A percentile compares a stretch with the other conserved stretches of the same genome.
Conservation (phyloP, 2,329 filamentous ascomycete genomes). For the Sordariomycetes sp. region DNA sequence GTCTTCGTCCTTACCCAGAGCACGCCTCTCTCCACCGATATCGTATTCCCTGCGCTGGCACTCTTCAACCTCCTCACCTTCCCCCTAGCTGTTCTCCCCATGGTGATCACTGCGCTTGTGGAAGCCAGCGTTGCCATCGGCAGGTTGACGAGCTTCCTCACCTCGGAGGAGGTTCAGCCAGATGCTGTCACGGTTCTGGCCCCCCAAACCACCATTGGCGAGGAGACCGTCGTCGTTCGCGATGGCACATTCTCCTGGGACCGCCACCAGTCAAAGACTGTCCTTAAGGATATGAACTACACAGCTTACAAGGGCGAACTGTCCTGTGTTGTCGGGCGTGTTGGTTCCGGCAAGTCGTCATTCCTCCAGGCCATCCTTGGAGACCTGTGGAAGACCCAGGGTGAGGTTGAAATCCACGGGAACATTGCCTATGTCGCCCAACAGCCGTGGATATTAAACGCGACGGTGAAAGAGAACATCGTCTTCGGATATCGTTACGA, state of each 20-base stretch:
- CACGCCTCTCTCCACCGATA: slow-evolving; percentile 76
- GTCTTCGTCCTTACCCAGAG: slow-evolving; percentile 84
- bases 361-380: slow-evolving; percentile 81
- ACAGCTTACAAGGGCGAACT: slow-evolving; percentile 86
- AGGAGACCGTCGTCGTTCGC: slow-evolving; percentile 74
- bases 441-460: slow-evolving; percentile 94
- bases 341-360: slow-evolving; percentile 93
- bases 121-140: slow-evolving; percentile 89
- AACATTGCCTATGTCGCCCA: slow-evolving; percentile 86
- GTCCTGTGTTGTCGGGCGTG: slow-evolving; percentile 83
- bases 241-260: slow-evolving; percentile 95
- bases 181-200: slow-evolving; percentile 67
- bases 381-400: slow-evolving; percentile 82
- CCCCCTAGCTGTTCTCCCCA: slow-evolving; percentile 84
- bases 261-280: slow-evolving; percentile 60
- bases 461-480: slow-evolving; percentile 93
- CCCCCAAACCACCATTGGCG: slow-evolving; percentile 63
- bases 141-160: slow-evolving; percentile 75
- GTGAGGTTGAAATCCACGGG: slow-evolving; percentile 73
- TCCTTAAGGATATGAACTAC: slow-evolving; percentile 76
- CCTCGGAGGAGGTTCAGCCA: slow-evolving; percentile 78
- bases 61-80: slow-evolving; percentile 96
- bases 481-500: slow-evolving; percentile 93
- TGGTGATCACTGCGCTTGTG: slow-evolving; percentile 95
- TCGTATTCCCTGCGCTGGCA: slow-evolving; percentile 86